Evolutionary conservation across 2,329 filamentous ascomycete species (phyloP).

Genomic region (Penicillium frequentans): DNA sequence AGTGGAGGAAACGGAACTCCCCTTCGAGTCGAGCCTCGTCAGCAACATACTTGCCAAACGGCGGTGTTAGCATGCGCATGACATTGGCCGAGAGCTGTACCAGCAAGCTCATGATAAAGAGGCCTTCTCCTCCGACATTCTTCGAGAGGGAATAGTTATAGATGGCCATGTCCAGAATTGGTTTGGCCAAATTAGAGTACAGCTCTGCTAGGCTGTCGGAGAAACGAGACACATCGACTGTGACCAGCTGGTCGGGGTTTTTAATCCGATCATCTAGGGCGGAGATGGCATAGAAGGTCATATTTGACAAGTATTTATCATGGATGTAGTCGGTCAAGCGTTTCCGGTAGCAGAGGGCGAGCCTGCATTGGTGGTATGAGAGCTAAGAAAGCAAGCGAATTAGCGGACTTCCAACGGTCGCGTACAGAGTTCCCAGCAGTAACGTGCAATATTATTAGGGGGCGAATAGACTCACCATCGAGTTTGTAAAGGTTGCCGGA

Average conservation of each 20-base stretch:
- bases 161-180: constrained; percentile 89
- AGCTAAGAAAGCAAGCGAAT: constrained; percentile 55
- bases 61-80: constrained; percentile 92
- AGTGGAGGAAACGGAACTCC: constrained; percentile 95
- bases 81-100: constrained; percentile 90
- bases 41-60: constrained; percentile 95
- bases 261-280: constrained; percentile 96
- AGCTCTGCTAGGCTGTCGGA: constrained; percentile 92
- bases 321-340: constrained; percentile 93
- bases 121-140: constrained; percentile 91
- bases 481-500: constrained; percentile 96
- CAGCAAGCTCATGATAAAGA: constrained; percentile 91
- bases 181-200: constrained; percentile 95
- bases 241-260: constrained; percentile 96
- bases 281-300: constrained; percentile 96
- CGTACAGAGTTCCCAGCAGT: not conserved
- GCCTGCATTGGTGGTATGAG: constrained; percentile 93
- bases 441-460: not conserved
- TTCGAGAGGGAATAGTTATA: constrained; percentile 94
- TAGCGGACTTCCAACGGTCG: constrained; percentile 9
- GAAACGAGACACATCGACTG: constrained; percentile 94
- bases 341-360: constrained; percentile 89
- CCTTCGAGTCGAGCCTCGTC: constrained; percentile 93
- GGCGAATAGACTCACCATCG: constrained; percentile 68
- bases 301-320: constrained; percentile 91